Evolutionary conservation across 257 asterid species (phyloP), one percentile per base, ranked within the genome.

Genomic region (Capsicum rhomboideum): DNA sequence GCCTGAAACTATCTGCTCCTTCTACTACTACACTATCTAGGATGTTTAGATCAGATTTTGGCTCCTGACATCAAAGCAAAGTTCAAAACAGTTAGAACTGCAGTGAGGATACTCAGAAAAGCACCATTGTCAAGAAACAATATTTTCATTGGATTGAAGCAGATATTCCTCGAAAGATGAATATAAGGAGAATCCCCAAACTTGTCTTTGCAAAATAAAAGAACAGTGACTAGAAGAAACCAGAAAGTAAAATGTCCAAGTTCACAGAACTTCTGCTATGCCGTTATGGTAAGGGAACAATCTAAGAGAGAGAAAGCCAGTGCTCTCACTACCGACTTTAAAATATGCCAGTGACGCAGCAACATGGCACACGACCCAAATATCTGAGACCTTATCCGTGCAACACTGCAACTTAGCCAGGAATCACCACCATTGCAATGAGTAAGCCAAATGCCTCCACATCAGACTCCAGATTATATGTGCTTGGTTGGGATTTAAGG

Each of bases 11-110:
- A 79, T 85, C 89, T 85, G 91, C 71, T 87, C 89, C 89, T 88
- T 90, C 97, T 86, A 74, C 90, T 80, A 86, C 84, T 63, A 85
- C 94, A 84, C 85, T 92, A 83, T 91, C 97, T 87, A 85, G 95
- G 88, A 82, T 84, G 78, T 74, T 84, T 42, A 83, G 59, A 80
- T 88, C 93, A 83, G 89, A 56, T 83, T 75, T 88, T 31, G 85
- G 63, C 82, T 92, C 98, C 98, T 92, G 86, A 20, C 34, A 66
- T 69, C 83, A 85, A 88, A 66, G 80, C 44, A 29, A 77, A 54
- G 63, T 26, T 26, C 56, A 52, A 63, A 50, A 69, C 64, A 49
- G 61, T 69, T 69, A 83, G 77, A 50, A 85, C 52, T 53, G 61
- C 28, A 80, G 63, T 18, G 55, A 77, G 17, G 40, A 59, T 23